phyloP scores from a whole-genome alignment of 306 rosid species.

The Prunus armeniaca region DNA sequence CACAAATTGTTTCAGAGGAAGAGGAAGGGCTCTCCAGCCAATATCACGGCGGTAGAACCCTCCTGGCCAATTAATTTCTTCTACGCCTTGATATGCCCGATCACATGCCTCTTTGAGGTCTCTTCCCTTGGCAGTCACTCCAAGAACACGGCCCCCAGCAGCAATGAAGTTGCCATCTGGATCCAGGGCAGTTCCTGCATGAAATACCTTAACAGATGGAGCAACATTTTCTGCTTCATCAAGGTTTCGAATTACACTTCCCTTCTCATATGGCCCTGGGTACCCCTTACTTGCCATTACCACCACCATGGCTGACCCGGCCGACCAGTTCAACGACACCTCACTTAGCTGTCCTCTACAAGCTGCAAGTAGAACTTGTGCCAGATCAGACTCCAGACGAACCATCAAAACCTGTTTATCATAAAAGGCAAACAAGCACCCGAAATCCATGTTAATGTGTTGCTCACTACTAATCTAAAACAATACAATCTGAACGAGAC shows the following conservation, averaged over 20 bases:
- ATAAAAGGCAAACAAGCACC: constrained; percentile 8
- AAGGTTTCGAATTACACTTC: constrained; percentile 69
- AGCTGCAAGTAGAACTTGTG: constrained; percentile 84
- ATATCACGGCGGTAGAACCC: constrained; percentile 90
- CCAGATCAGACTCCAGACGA: constrained; percentile 87
- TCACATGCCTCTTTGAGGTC: constrained; percentile 82
- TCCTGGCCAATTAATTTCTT: constrained; percentile 71
- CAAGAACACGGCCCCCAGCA: constrained; percentile 92
- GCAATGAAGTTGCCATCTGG: constrained; percentile 66
- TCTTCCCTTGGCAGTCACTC: constrained; percentile 81
- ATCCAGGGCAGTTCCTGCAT: constrained; percentile 86
- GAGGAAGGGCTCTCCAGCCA: constrained; percentile 97
- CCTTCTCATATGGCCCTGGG: constrained; percentile 85
- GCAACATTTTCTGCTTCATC: constrained; percentile 75
- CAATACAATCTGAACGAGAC: not conserved
- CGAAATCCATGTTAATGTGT: not conserved
- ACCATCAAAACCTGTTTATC: constrained; percentile 80
- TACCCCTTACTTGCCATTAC: constrained; percentile 98
- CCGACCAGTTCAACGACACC: constrained; percentile 79
- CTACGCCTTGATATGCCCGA: constrained; percentile 66
- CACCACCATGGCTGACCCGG: constrained; percentile 92
- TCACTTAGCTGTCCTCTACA: constrained; percentile 82
- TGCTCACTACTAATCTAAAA: not conserved
- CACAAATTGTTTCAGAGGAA: constrained; percentile 48
- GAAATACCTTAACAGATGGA: constrained; percentile 76